Evolutionary conservation across 257 asterid species (phyloP), one percentile per base, ranked within the genome.

Genomic region (Galeopsis tetrahit): DNA sequence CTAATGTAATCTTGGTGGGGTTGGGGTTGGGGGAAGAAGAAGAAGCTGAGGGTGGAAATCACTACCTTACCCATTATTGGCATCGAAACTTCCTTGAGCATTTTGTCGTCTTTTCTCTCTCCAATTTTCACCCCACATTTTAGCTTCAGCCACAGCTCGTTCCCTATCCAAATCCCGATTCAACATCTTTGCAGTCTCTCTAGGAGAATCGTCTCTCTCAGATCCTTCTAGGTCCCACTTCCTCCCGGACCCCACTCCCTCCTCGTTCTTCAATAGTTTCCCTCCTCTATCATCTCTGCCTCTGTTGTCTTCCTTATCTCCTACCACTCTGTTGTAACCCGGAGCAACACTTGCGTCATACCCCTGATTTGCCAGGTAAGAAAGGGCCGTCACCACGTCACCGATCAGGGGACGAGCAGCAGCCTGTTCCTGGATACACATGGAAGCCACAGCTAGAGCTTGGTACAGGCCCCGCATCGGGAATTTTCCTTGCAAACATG

Each of bases 61-160:
- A 48, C 84, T 82, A 86, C 66, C 89, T 85, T 80, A 85, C 71
- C 89, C 85, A 9, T 82, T 89, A 66, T 74, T 84, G 56, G 79
- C 91, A 56, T 87, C 96, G 66, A 85, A 87, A 80, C 85, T 84
- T 52, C 92, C 90, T 59, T 78, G 85, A 33, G 82, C 91, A 73
- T 71, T 87, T 71, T 93, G 96, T 14, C 92, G 82, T 60, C 95
- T 84, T 69, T 94, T 88, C 52, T 93, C 95, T 32, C 97, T 80
- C 96, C 90, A 89, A 73, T 94, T 94, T 40, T 94, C 98, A 2
- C 99, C 99, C 99, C 99, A 95, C 99, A 92, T 88, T 79, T 95
- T 95, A 10, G 98, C 99, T 78, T 95, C 99, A 0, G 99, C 98
- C 14, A 92, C 98, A 2, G 99, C 99, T 6, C 99, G 83, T 81